Percentiles rank a stretch among this genome's conserved stretches.
phyloP scores from a whole-genome alignment of 176 grass and related monocot genomes.

The Saccharum officinarum region DNA sequence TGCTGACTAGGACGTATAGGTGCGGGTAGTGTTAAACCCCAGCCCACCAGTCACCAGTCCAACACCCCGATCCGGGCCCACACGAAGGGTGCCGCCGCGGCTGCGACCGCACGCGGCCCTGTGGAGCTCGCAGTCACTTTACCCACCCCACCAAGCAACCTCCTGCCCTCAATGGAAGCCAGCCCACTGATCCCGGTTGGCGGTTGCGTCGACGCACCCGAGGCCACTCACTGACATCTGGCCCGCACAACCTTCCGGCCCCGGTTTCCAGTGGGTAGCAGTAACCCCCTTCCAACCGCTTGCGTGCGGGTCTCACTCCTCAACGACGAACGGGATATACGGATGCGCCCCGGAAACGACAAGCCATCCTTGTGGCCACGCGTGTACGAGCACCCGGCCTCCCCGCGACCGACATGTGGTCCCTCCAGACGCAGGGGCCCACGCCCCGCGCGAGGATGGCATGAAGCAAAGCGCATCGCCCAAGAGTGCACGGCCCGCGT shows the following conservation, averaged over 20 bases:
- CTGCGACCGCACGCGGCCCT: neutral
- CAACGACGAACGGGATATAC: neutral
- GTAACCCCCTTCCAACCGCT: neutral
- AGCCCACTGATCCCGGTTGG: neutral
- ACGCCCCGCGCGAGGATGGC: neutral
- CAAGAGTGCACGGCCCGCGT: conserved; percentile 39
- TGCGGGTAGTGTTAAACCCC: no score
- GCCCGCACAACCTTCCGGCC: neutral
- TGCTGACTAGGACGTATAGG: no score
- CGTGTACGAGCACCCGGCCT: neutral
- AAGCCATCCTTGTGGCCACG: conserved; percentile 16
- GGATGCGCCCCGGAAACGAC: conserved; percentile 11
- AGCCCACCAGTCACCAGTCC: neutral
- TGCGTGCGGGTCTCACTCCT: neutral
- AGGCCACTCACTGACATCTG: neutral
- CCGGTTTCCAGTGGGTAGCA: neutral
- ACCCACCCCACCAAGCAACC: conserved; percentile 15
- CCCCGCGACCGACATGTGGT: conserved; percentile 20
- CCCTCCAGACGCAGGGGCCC: neutral
- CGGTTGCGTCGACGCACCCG: neutral
- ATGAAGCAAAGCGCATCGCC: conserved; percentile 22
- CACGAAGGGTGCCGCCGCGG: conserved; percentile 23
- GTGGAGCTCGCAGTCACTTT: conserved; percentile 3
- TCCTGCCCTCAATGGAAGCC: conserved; percentile 30
- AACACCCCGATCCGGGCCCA: conserved; percentile 4